Evolutionary conservation across 2,329 filamentous ascomycete species (phyloP), one percentile per base, ranked within the genome.

Genomic region (Fusarium chaquense): DNA sequence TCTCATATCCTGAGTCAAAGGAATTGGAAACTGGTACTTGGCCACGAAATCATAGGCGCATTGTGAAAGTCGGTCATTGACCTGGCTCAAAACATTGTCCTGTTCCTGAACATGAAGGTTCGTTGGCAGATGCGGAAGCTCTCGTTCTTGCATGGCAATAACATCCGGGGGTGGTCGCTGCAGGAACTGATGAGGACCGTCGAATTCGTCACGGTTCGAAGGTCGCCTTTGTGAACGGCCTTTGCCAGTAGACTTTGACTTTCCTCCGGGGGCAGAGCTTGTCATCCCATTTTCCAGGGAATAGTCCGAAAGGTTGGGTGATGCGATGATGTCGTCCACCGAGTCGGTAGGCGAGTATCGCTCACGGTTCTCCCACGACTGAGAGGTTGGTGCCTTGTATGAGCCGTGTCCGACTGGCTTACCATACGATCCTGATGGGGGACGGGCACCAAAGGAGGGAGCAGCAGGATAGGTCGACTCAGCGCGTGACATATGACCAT

Each of bases 1-100:
- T 72, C 92, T 87, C 87, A 94, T 94, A 78, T 95, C 92, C 78
- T 91, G 88, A 60, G 93, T 92, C 74, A 96, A 81, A 13, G 93
- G 93, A 72, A 97, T 94, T 15, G 93, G 93, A 77, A 97, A 97
- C 80, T 95, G 93, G 78, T 96, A 96, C 80, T 93, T 94, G 74
- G 93, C 93, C 75, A 97, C 90, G 80, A 97, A 97, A 81, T 97
- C 92, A 84, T 91, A 97, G 33, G 93, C 93, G 78, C 93, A 96
- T 79, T 92, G 91, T 26, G 93, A 94, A 46, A 97, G 84, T 66
- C 93, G 88, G 80, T 95, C 92, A 82, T 96, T 96, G 79, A 96
- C 92, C 79, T 91, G 88, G 59, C 87, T 88, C 60, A 96, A 84
- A 73, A 97, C 92, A 76, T 87, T 88, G 81, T 96, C 93, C 83